Evolutionary conservation across 441 rosid genomes (phyloP).

Genomic region (Arabidopsis lyrata): DNA sequence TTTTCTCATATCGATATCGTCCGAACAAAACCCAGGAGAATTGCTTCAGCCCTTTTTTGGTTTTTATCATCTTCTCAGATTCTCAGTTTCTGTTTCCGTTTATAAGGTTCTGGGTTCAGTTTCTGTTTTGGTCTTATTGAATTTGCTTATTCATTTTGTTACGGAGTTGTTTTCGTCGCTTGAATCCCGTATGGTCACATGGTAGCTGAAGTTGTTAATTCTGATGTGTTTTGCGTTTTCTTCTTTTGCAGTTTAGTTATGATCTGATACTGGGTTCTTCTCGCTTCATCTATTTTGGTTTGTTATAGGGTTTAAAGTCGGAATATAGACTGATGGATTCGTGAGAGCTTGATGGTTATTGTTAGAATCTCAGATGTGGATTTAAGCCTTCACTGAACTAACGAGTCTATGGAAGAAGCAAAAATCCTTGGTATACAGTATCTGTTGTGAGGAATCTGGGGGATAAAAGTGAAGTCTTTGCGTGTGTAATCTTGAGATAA

Average conservation of each 20-base stretch:
- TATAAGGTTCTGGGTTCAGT: background rate
- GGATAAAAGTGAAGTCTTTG: conserved; percentile 37
- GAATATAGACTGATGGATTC: conserved; percentile 26
- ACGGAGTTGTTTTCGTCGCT: conserved; percentile 19
- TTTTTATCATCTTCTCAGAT: conserved; percentile 27
- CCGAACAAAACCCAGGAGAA: conserved; percentile 26
- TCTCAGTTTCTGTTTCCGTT: conserved; percentile 16
- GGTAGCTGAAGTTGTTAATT: background rate
- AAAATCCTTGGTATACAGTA: conserved; percentile 7
- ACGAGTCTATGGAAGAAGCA: conserved; percentile 34
- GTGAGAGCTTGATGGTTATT: conserved; percentile 22
- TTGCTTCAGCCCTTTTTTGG: conserved; percentile 22
- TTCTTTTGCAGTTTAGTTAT: conserved; percentile 46
- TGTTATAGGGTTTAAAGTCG: conserved; percentile 35
- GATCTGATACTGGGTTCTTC: conserved; percentile 49
- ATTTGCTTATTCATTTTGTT: background rate
- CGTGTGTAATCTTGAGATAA: conserved; percentile 38
- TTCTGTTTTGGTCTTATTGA: conserved; percentile 5
- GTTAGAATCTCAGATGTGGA: conserved; percentile 32
- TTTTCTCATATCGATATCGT: background rate
- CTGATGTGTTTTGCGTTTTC: conserved; percentile 26
- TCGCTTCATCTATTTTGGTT: conserved; percentile 20
- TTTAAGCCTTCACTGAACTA: conserved; percentile 25
- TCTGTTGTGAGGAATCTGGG: conserved; percentile 29
- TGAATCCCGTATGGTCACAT: conserved; percentile 17